phyloP scores from a whole-genome alignment of 2,329 filamentous ascomycete species.

The Pseudogymnoascus sp. region DNA sequence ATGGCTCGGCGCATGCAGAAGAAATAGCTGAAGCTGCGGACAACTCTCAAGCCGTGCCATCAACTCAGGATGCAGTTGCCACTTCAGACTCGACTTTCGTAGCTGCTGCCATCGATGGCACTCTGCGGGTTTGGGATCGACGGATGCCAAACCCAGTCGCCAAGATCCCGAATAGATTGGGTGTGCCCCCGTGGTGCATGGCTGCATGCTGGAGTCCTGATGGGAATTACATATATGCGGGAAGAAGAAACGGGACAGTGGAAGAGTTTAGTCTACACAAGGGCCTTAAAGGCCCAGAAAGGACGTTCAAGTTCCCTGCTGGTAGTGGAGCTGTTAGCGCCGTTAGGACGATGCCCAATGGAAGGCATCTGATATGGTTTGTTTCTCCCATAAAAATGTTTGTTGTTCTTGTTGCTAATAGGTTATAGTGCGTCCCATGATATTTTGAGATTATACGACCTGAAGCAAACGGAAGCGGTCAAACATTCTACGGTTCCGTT shows the following conservation, averaged over 20 bases:
- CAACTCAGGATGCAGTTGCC: slow-evolving; percentile 45
- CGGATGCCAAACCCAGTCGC: slow-evolving; percentile 70
- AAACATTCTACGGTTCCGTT: slow-evolving; percentile 83
- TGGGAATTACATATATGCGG: slow-evolving; percentile 91
- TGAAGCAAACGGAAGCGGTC: slow-evolving; percentile 53
- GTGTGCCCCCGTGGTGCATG: slow-evolving; percentile 94
- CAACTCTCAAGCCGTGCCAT: slow-evolving; percentile 23
- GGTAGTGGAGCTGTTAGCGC: slow-evolving; percentile 87
- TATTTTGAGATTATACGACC: slow-evolving; percentile 86
- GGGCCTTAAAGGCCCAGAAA: slow-evolving; percentile 63
- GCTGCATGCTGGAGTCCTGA: slow-evolving; percentile 93
- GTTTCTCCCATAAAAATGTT: slow-evolving; percentile 20
- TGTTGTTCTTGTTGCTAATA: slow-evolving; percentile 8
- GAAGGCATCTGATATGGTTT: slow-evolving; percentile 80
- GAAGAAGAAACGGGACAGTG: slow-evolving; percentile 81
- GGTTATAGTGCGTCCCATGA: slow-evolving; percentile 76
- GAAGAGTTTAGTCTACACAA: slow-evolving; percentile 90
- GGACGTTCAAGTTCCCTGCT: slow-evolving; percentile 77
- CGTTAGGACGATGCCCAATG: slow-evolving; percentile 84
- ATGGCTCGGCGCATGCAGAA: slow-evolving; percentile 44
- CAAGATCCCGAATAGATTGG: slow-evolving; percentile 62
- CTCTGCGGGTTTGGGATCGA: slow-evolving; percentile 86
- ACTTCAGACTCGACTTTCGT: slow-evolving; percentile 75
- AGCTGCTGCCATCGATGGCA: slow-evolving; percentile 79
- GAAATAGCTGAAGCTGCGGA: slow-evolving; percentile 29